Conservation (phyloP, 805 yeast genomes). For the Teunomyces panamensis region DNA sequence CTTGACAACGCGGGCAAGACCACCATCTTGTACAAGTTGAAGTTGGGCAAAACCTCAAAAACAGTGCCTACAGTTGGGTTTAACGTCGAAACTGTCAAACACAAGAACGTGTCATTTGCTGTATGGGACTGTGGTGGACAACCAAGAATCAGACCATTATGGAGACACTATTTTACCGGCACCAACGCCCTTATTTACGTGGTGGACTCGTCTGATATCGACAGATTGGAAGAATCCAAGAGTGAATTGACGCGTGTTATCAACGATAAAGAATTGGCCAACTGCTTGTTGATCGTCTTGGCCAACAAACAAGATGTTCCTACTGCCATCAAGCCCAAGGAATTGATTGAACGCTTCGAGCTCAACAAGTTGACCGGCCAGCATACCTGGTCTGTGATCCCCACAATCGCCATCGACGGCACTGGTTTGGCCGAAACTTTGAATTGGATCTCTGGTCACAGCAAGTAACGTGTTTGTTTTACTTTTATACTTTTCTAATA, state of each 20-base stretch:
- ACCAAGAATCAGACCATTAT: constrained; percentile 83
- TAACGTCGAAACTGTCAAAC: constrained; percentile 83
- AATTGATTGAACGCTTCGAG: constrained; percentile 69
- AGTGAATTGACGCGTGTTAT: constrained; percentile 75
- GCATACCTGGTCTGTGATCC: constrained; percentile 88
- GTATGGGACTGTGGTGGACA: constrained; percentile 98
- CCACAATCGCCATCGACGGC: constrained; percentile 86
- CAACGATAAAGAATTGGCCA: constrained; percentile 78
- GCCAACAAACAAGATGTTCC: constrained; percentile 86
- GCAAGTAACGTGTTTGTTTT: constrained; percentile 17
- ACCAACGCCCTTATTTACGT: constrained; percentile 90
- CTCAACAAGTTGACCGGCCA: constrained; percentile 55
- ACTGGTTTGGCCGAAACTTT: constrained; percentile 86
- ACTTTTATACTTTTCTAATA: neutral
- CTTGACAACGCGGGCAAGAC: constrained; percentile 94
- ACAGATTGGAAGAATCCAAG: constrained; percentile 73
- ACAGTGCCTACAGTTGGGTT: constrained; percentile 95
- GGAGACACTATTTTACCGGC: constrained; percentile 95
- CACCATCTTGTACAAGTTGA: constrained; percentile 80
- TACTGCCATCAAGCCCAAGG: constrained; percentile 72
- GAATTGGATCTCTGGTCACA: constrained; percentile 77
- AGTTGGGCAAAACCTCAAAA: constrained; percentile 67
- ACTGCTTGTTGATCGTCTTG: constrained; percentile 75
- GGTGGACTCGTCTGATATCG: constrained; percentile 74
- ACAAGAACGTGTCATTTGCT: constrained; percentile 77